These are phyloP conservation scores for Globisporangium iwayamae DNA, from an alignment of 352 stramenopile genomes.

Conservation along the genomic window DNA sequence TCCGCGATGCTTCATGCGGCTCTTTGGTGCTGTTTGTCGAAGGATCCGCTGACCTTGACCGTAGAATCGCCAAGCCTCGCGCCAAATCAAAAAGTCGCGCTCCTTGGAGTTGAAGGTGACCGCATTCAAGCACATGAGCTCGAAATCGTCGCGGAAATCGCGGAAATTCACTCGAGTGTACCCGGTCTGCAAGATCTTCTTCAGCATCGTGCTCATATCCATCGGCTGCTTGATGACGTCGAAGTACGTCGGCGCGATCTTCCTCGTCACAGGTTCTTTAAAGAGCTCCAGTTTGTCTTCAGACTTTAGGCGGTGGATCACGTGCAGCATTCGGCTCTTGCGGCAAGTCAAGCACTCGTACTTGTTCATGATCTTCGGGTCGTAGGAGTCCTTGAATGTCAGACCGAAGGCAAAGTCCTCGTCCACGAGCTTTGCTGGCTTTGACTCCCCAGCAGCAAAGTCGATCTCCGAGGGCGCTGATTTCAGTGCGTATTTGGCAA, in stretches of 20 bases:
- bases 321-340: conserved; percentile 67
- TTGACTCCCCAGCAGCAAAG: conserved; percentile 20
- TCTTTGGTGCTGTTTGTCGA: conserved; percentile 67
- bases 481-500: background rate
- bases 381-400: conserved; percentile 61
- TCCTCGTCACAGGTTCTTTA: conserved; percentile 91
- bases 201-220: conserved; percentile 89
- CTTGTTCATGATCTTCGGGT: conserved; percentile 67
- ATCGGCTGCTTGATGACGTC: conserved; percentile 92
- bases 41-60: conserved; percentile 72
- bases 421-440: conserved; percentile 53
- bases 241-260: conserved; percentile 92
- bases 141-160: conserved; percentile 89
- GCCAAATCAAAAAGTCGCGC: conserved; percentile 89
- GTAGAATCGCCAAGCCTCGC: conserved; percentile 92
- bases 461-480: conserved; percentile 1
- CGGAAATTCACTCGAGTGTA: conserved; percentile 76
- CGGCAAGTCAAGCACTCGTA: conserved; percentile 85
- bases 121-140: conserved; percentile 95
- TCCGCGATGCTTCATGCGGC: conserved; percentile 70
- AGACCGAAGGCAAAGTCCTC: conserved; percentile 59
- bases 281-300: conserved; percentile 92
- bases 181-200: conserved; percentile 60
- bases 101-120: conserved; percentile 94
- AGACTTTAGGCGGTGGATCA: conserved; percentile 49